Base-by-base conservation (phyloP, 2,329 filamentous ascomycete species). In the Didymella segeticola region DNA sequence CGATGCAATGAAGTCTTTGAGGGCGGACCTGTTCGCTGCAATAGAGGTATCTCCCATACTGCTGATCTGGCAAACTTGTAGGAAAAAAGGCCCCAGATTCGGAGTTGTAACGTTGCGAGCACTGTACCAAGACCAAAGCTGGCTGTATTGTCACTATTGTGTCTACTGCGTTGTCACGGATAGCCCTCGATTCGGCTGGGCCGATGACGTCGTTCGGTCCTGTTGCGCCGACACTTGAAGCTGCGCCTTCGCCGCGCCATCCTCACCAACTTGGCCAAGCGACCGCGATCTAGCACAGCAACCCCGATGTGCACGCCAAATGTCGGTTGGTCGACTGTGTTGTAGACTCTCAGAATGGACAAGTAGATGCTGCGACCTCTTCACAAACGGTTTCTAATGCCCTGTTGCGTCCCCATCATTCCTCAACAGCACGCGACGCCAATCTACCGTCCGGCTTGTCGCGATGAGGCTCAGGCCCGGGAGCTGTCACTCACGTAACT, bases 1-100 rank as follows among this genome's bases (percentile, higher is more conserved):
- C 0, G 75, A 78, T 2, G 56, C 63, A 7, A 74, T 45, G 53
- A 74, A 74, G 12, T 74, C 69, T 37, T 65, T 71, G 34, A 73
- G 50, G 11, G 60, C 61, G 31, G 71, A 71, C 15, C 71, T 67
- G 31, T 72, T 71, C 4, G 60, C 58, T 9, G 56, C 49, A 10
- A 70, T 70, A 11, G 62, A 63, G 20, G 53, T 56, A 15, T 63
- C 57, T 33, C 61, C 54, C 62, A 66, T 66, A 15, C 5, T 47
- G 15, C 10, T 1, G 10, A 12, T 4, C 5, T 39, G 33, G 17
- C 22, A 22, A 11, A 29, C 4, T 4, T 8, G 23, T 38, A 23
- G 1, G 8, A 17, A 11, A 11, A 4, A 27, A 10, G 3, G 27
- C 3, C 3, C 30, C 14, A 7, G 19, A 12, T n/a, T n/a, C 4